Base-by-base conservation (phyloP, 495 filamentous ascomycete species). In the Aspergillus egyptiacus region DNA sequence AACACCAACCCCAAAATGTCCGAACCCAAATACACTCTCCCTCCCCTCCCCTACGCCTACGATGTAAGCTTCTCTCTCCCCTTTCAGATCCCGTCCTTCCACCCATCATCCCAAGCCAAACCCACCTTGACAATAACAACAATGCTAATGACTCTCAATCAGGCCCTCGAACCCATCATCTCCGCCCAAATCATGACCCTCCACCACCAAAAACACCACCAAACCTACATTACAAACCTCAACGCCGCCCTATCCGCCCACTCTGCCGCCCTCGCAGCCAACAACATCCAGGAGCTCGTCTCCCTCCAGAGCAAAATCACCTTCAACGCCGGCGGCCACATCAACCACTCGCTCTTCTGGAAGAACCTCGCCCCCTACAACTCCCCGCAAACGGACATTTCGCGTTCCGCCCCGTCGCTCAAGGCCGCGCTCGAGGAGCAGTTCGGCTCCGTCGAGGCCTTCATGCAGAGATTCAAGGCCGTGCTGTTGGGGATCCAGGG, bases 111-210 rank as follows among this genome's bases (percentile, higher is more conserved):
- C n/a, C n/a, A n/a, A n/a, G n/a, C n/a, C n/a, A n/a, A n/a, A n/a
- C n/a, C n/a, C n/a, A n/a, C n/a, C n/a, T n/a, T n/a, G n/a, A n/a
- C n/a, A n/a, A n/a, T n/a, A 48, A 15, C 10, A 41, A 14, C 15
- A 36, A 4, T 18, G 0, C 4, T 10, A 33, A n/a, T 3, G 10
- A 17, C 3, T 14, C 17, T 42, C 53, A 45, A 18, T 6, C 3
- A 73, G 70, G 93, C 89, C 25, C 87, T 98, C 58, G 93, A 98
- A 63, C 93, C 93, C 55, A 63, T 87, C 65, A 95, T 97, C 76
- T 93, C 89, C 24, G 82, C 84, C 67, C 81, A 89, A 72, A 98
- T 98, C 70, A 97, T 98, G 93, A 87, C 95, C 73, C 74, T 85
- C n/a, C 82, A 85, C 64, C 80, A 85, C 66, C 59, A 64, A 51